These are phyloP conservation scores for Colletotrichum somersetense DNA, from an alignment of 2,329 filamentous ascomycete species.

Conservation along the genomic window DNA sequence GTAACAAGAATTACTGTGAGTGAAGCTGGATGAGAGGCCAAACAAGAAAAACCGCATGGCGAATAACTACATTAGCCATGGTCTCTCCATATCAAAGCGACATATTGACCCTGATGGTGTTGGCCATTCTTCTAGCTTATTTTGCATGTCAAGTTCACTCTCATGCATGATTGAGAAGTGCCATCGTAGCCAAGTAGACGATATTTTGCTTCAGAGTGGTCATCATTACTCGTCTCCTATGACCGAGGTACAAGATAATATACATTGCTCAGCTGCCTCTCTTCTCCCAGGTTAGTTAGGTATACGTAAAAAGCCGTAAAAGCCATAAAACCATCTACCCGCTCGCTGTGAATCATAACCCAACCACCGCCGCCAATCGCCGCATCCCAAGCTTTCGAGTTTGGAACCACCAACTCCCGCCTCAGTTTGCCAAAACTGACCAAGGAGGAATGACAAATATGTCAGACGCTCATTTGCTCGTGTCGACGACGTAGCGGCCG, in stretches of 20 bases:
- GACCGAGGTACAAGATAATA: constrained; percentile 23
- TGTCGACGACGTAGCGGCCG: constrained; percentile 86
- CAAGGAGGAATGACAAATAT: background rate
- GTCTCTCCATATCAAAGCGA: too few relatives aligned
- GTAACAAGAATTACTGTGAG: background rate
- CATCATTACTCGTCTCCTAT: constrained; percentile 27
- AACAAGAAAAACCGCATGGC: background rate
- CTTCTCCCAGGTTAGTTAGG: constrained; percentile 29
- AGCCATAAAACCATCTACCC: constrained; percentile 9
- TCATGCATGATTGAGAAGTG: background rate
- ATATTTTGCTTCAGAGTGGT: constrained; percentile 1
- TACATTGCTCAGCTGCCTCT: constrained; percentile 39
- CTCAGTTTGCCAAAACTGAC: background rate
- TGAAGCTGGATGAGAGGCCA: background rate
- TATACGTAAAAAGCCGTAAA: constrained; percentile 18
- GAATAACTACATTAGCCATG: too few relatives aligned
- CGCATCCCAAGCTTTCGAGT: constrained; percentile 18
- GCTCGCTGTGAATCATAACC: constrained; percentile 11
- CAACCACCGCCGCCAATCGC: constrained; percentile 13
- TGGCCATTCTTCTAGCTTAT: constrained; percentile 41
- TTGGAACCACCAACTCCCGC: constrained; percentile 1
- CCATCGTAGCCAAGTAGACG: background rate
- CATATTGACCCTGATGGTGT: too few relatives aligned
- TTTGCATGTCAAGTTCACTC: background rate
- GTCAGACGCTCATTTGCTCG: constrained; percentile 63